Base-by-base conservation (phyloP, 106 monocot species). In the Chionographis japonica region DNA sequence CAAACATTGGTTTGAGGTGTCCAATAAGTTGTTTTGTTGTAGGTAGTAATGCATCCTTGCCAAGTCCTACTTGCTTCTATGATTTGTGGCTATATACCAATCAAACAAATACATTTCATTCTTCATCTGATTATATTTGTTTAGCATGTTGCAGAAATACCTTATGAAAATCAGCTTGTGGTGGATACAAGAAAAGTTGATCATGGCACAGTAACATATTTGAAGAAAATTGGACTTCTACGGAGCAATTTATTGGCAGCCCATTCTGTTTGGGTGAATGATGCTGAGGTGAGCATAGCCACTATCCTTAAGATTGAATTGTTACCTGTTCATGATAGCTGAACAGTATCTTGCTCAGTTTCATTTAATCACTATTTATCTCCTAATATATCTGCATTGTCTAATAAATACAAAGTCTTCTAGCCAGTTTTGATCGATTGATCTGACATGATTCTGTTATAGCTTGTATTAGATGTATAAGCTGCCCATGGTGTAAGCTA, bases 131-230 rank as follows among this genome's bases (percentile, higher is more conserved):
- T 27, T 27, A 27, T 27, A 27, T 27, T 27, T 27, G 27, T 27
- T 27, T 67, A 90, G 90, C 94, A 94, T 72, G 80, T 94, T 76
- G 90, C 90, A 71, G 94, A 94, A 78, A 90, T 90, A 67, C 84
- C 85, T 20, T 94, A 80, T 67, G 94, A 94, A 68, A 94, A 88
- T 83, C 72, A 88, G 62, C 37, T 78, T 50, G 83, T 94, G 55
- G 74, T 62, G 74, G 49, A 35, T 8, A 85, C 83, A 43, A 78
- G 83, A 68, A 73, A 62, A 40, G 78, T 85, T 71, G 70, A 87
- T 49, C 85, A 94, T 78, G 90, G 94, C 37, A 94, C 94, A 42
- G 88, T 90, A 52, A 88, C 94, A 72, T 90, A 83, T 70, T 78
- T 94, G 73, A 78, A 94, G 70, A 88, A 88, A 78, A 71, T 94